A percentile compares a stretch with the other conserved stretches of the same genome.
Evolutionary conservation across 208 protist genomes (phyloP).

Genomic region (Sergeia podlipaevii): DNA sequence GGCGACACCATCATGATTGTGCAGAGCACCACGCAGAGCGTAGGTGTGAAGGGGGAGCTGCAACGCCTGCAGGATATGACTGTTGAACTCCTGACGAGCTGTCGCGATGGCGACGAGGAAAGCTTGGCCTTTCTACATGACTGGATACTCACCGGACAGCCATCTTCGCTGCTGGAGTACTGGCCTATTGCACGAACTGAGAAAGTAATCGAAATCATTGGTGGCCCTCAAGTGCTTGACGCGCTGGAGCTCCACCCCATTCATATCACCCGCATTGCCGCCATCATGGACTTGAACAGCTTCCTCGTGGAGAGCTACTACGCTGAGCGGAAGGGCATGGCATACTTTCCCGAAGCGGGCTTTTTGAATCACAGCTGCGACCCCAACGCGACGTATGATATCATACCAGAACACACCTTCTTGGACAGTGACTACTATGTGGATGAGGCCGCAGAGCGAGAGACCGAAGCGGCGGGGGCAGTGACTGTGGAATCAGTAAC

Average conservation of each 20-base stretch:
- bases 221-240: conserved; percentile 49
- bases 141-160: conserved; percentile 83
- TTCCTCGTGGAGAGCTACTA: conserved; percentile 85
- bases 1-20: conserved; percentile 86
- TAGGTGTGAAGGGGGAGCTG: conserved; percentile 75
- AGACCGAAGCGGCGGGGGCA: not conserved
- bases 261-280: conserved; percentile 79
- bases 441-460: conserved; percentile 23
- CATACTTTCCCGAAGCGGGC: conserved; percentile 86
- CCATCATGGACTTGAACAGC: conserved; percentile 84
- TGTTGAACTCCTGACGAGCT: conserved; percentile 19
- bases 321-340: conserved; percentile 82
- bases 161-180: conserved; percentile 75
- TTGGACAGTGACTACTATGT: conserved; percentile 74
- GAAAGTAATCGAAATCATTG: conserved; percentile 64
- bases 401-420: conserved; percentile 80
- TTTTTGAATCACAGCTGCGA: conserved; percentile 88
- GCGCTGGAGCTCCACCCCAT: conserved; percentile 74
- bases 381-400: conserved; percentile 81
- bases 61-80: conserved; percentile 81
- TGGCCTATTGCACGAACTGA: conserved; percentile 60
- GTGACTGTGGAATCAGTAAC: too few species aligned
- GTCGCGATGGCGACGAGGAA: conserved; percentile 18
- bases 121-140: conserved; percentile 49
- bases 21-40: conserved; percentile 65